Evolutionary conservation across 1,284 basidiomycete genomes (phyloP), one percentile per base, ranked within the genome.

Genomic region (Salmacisia buchloeana): DNA sequence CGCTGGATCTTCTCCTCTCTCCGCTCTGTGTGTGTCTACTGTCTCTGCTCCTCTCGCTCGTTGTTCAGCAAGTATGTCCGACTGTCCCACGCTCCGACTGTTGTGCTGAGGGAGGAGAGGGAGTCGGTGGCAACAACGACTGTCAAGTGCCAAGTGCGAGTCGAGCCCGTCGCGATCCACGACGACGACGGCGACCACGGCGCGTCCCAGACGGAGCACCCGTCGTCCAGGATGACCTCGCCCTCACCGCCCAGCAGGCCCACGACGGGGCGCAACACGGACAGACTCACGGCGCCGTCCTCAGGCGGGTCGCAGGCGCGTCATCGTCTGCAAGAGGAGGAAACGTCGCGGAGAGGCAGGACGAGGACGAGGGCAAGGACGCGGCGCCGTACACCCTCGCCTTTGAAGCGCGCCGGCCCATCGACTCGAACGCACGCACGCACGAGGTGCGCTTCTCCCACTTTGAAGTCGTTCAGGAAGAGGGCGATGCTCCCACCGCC

Each of bases 391-490:
- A 29, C 15, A 54, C 49, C 3, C 49, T 54, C 23, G 31, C 13
- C 29, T 54, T 54, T 31, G 49, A 54, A 54, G 49, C 49, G 13
- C 49, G 49, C 18, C 49, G 49, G 15, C 49, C 49, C 10, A 54
- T 54, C 29, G 49, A 54, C 27, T 33, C 49, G 27, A 54, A 27
- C 7, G 49, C 49, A 3, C 12, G 15, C 2, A 54, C 49, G 27
- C 49, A 54, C 49, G 49, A 54, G 29, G 29, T 54, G 29, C 49
- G 21, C 27, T 54, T 54, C 13, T 9, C 31, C 13, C 12, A 31
- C 1, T 54, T 54, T 31, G 49, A 54, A 33, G 13, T 33, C n/a
- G n/a, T n/a, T n/a, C n/a, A n/a, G n/a, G n/a, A n/a, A n/a, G n/a
- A n/a, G n/a, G n/a, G n/a, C n/a, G n/a, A n/a, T n/a, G n/a, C n/a